phyloP scores from a whole-genome alignment of 2,329 filamentous ascomycete species.

The Neofusicoccum umdonicola region DNA sequence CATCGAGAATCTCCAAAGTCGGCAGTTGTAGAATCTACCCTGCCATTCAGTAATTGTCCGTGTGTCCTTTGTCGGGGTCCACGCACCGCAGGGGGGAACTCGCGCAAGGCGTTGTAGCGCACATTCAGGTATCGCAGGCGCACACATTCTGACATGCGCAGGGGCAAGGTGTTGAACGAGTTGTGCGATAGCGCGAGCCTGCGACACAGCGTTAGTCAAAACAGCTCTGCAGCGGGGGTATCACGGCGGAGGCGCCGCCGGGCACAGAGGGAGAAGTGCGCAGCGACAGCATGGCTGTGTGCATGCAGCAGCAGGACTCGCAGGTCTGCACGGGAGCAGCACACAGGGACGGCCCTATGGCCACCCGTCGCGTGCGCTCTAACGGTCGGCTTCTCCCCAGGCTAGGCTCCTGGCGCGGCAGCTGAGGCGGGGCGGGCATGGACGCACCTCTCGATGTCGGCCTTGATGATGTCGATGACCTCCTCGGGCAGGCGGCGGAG shows the following conservation, averaged over 20 bases:
- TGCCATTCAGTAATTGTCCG: conserved; percentile 28
- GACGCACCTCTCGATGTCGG: conserved; percentile 66
- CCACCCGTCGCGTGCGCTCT: neutral
- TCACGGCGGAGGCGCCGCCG: neutral
- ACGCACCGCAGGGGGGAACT: conserved; percentile 65
- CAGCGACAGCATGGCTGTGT: neutral
- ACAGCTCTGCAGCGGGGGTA: neutral
- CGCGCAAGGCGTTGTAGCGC: conserved; percentile 69
- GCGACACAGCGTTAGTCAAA: conserved; percentile 23
- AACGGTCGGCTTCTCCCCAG: neutral
- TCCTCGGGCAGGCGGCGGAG: conserved; percentile 71
- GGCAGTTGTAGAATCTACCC: conserved; percentile 77
- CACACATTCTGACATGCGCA: conserved; percentile 71
- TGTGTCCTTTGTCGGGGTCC: conserved; percentile 3
- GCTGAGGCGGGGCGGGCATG: neutral
- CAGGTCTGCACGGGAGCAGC: neutral
- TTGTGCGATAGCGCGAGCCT: conserved; percentile 83
- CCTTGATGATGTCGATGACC: conserved; percentile 71
- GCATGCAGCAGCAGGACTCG: neutral
- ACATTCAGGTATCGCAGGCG: conserved; percentile 79
- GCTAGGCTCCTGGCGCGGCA: conserved; percentile 6
- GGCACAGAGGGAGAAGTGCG: neutral
- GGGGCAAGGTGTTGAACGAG: conserved; percentile 66
- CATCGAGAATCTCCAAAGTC: conserved; percentile 86
- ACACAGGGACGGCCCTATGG: neutral